Percentiles rank a stretch among this genome's conserved stretches.
Evolutionary conservation across 306 rosid genomes (phyloP).

Genomic region (Cucurbita maxima): DNA sequence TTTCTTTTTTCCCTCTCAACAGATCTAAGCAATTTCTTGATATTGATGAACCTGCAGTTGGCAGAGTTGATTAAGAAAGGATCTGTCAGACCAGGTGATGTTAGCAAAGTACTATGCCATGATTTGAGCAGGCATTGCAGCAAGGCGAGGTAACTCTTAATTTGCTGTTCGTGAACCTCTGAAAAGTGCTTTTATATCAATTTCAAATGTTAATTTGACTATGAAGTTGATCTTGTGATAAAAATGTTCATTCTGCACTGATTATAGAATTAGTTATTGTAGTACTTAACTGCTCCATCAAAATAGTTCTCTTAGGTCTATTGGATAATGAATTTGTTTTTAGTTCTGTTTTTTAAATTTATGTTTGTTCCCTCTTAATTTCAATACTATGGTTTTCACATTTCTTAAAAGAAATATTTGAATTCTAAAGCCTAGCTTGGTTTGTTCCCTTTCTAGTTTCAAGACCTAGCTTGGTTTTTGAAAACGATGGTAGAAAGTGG

Average conservation of each 20-base stretch:
- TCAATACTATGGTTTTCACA: background rate
- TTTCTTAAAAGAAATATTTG: background rate
- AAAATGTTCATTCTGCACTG: background rate
- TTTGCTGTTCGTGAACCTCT: background rate
- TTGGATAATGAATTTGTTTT: no score
- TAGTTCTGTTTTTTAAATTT: no score
- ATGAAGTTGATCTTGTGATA: background rate
- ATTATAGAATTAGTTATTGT: background rate
- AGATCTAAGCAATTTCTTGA: background rate
- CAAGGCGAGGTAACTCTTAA: slow-evolving; percentile 34
- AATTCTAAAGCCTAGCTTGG: background rate
- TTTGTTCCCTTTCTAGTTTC: no score
- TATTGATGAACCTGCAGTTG: slow-evolving; percentile 31
- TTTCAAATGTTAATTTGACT: background rate
- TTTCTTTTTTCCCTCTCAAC: background rate
- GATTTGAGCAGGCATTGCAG: slow-evolving; percentile 82
- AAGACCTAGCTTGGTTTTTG: background rate
- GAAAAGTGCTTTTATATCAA: background rate
- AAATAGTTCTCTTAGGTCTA: background rate
- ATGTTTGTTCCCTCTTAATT: background rate
- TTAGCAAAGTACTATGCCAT: slow-evolving; percentile 77
- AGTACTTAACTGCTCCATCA: background rate
- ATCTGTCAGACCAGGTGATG: slow-evolving; percentile 58
- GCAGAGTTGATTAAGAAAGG: slow-evolving; percentile 74
- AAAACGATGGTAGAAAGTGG: background rate